Conservation (phyloP, 2,329 filamentous ascomycete genomes). For the Beauveria varroae region DNA sequence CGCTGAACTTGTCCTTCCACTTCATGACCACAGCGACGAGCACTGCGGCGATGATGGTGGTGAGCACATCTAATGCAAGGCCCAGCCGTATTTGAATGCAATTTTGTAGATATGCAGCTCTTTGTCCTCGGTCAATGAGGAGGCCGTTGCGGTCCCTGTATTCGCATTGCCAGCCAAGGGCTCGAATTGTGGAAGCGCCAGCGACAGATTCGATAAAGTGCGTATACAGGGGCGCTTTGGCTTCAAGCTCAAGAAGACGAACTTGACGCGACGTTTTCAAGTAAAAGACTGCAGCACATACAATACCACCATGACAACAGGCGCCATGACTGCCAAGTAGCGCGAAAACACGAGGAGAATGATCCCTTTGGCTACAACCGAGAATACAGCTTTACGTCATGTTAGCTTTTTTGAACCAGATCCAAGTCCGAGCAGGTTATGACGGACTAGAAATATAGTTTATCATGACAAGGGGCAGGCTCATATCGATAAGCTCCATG, state of each 20-base stretch:
- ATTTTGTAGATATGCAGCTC: background rate
- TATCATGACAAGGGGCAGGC: too few relatives aligned
- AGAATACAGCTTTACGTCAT: background rate
- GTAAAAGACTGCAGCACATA: slow-evolving; percentile 13
- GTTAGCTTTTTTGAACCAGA: background rate
- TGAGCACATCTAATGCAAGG: background rate
- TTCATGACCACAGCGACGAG: slow-evolving; percentile 35
- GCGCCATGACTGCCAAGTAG: slow-evolving; percentile 17
- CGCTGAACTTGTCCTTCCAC: slow-evolving; percentile 21
- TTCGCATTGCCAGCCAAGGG: background rate
- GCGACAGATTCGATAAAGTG: background rate
- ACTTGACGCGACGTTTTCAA: background rate
- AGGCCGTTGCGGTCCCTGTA: background rate
- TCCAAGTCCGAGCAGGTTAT: background rate
- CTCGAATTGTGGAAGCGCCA: background rate
- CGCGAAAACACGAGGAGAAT: background rate
- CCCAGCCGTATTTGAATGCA: background rate
- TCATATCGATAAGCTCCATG: too few relatives aligned
- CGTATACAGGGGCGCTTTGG: background rate
- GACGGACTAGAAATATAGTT: background rate
- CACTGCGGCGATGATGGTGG: slow-evolving; percentile 29
- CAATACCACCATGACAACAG: slow-evolving; percentile 32
- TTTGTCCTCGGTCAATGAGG: background rate
- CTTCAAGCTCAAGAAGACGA: background rate
- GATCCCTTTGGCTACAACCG: background rate